phyloP scores from a whole-genome alignment of 2,329 filamentous ascomycete genomes.

The Ceratocystis papillata region DNA sequence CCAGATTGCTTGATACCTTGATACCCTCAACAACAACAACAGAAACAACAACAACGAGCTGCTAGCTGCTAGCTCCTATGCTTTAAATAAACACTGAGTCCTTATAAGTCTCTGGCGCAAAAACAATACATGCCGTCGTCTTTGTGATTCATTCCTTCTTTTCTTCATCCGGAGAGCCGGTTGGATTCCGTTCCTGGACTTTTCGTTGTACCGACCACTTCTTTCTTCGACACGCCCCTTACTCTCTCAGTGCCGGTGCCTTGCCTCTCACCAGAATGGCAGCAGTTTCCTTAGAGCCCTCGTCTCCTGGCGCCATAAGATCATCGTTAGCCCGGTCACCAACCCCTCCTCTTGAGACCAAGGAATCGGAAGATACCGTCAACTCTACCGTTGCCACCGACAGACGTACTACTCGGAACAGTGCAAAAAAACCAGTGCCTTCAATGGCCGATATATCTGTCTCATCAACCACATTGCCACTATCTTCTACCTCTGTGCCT shows the following conservation, averaged over 20 bases:
- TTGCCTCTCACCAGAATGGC: conserved; percentile 11
- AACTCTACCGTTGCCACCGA: conserved; percentile 32
- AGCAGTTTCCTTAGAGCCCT: conserved; percentile 7
- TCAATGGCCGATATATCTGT: neutral
- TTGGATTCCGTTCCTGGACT: neutral
- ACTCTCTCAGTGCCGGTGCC: neutral
- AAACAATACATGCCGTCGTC: neutral
- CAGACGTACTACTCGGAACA: conserved; percentile 34
- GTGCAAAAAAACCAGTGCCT: conserved; percentile 25
- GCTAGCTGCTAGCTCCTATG: too few relatives aligned
- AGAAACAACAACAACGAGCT: too few relatives aligned
- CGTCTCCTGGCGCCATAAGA: conserved; percentile 30
- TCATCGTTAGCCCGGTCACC: conserved; percentile 49
- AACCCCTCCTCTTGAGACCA: conserved; percentile 51
- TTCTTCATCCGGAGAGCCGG: conserved; percentile 2
- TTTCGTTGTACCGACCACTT: neutral
- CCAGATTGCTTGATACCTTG: neutral
- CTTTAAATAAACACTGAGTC: too few relatives aligned
- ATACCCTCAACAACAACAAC: neutral
- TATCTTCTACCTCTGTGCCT: neutral
- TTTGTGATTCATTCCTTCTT: neutral
- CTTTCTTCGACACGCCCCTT: neutral
- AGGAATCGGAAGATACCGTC: conserved; percentile 32
- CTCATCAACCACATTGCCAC: neutral
- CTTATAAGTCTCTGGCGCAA: too few relatives aligned